Evolutionary conservation across 306 rosid genomes (phyloP), one percentile per base, ranked within the genome.

Genomic region (Inga laurina): DNA sequence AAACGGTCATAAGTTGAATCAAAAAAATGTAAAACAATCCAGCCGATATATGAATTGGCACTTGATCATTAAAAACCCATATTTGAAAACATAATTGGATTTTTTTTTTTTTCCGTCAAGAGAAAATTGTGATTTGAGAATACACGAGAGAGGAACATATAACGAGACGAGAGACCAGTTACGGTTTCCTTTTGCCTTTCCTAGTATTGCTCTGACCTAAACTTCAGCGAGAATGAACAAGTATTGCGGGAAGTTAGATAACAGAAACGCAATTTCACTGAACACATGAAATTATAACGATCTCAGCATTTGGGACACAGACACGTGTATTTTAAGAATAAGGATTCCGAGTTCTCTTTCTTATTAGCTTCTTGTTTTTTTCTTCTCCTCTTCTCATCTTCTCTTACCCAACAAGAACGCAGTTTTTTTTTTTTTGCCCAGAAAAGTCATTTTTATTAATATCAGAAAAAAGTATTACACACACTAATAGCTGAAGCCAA

Each of bases 171-270:
- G 74, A 12, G 74, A 11, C 22, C 14, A 43, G 10, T 19, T 7
- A 22, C 30, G 1, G 14, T 43, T 70, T 70, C 27, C 3, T 9
- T 43, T 71, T 41, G 27, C 64, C 43, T 41, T 32, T 70, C 19
- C 9, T 27, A 8, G 16, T 78, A 9, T 78, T 27, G 18, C 44
- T 1, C 12, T 13, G 57, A 35, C 64, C 78, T 68, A 68, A 69
- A 74, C 61, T 45, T 73, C 5, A 74, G 84, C 51, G 13, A 39
- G 54, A 16, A 27, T 67, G 72, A 57, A 75, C 84, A 69, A 45
- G 48, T 80, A 74, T 84, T 66, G 65, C 78, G 83, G 87, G 14
- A 46, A 43, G 81, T 86, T 80, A 24, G 77, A 82, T 41, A 80
- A 72, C 22, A 51, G 51, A 81, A 56, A 56, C 2, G 3, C 57